Evolutionary conservation across 441 rosid genomes (phyloP).

Genomic region (Euphorbia schlechtendalii): DNA sequence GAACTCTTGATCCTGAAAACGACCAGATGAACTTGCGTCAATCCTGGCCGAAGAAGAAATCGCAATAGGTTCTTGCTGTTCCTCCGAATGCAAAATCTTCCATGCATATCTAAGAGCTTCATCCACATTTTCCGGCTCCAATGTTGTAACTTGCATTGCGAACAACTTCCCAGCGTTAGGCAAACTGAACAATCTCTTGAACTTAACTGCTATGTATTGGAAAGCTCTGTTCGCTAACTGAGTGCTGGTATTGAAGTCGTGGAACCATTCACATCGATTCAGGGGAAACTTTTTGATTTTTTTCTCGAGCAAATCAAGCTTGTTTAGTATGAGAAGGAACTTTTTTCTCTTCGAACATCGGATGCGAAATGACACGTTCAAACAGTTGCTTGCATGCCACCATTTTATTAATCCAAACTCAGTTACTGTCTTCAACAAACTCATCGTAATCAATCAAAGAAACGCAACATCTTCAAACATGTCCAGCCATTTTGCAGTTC

Average conservation of each 20-base stretch:
- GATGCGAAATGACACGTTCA: conserved; percentile 68
- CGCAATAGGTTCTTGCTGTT: conserved; percentile 49
- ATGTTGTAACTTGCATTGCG: conserved; percentile 55
- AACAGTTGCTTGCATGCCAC: conserved; percentile 61
- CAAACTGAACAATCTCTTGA: conserved; percentile 55
- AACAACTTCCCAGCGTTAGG: conserved; percentile 63
- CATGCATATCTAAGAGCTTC: conserved; percentile 63
- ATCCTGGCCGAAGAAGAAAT: conserved; percentile 37
- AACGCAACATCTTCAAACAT: conserved; percentile 90
- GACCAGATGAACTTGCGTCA: conserved; percentile 44
- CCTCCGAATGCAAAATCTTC: conserved; percentile 76
- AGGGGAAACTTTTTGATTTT: no score
- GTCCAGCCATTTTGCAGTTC: conserved; percentile 84
- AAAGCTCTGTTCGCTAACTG: no score
- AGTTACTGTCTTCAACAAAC: conserved; percentile 38
- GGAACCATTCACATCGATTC: no score
- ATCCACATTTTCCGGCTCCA: conserved; percentile 66
- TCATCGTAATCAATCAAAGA: conserved; percentile 75
- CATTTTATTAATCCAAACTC: conserved; percentile 58
- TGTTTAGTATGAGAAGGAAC: no score
- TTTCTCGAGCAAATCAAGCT: no score
- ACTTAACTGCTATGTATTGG: no score
- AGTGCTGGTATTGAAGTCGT: no score
- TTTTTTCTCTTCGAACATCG: conserved; percentile 71
- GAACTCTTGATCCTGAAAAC: conserved; percentile 19